phyloP scores from a whole-genome alignment of 805 yeast species.

The Spathaspora hagerdaliae region DNA sequence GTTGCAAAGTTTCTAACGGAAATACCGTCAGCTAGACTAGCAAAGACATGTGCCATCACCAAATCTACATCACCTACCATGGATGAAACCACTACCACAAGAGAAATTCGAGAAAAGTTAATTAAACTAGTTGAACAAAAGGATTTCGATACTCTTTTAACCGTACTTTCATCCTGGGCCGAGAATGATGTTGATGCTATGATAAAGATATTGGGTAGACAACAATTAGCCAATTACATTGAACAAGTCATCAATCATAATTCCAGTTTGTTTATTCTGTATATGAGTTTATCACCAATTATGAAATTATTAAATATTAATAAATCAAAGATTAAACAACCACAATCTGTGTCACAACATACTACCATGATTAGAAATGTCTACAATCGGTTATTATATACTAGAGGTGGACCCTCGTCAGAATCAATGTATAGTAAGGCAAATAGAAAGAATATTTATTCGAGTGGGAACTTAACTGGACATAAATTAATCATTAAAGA shows the following conservation, averaged over 20 bases:
- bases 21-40: conserved; percentile 6
- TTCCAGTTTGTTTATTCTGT: not conserved
- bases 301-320: conserved; percentile 1
- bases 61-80: not conserved
- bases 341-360: conserved; percentile 11
- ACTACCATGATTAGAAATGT: conserved; percentile 16
- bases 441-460: conserved; percentile 14
- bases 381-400: conserved; percentile 21
- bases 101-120: conserved; percentile 1
- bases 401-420: conserved; percentile 1
- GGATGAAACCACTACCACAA: not conserved
- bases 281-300: conserved; percentile 4
- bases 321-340: not conserved
- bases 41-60: conserved; percentile 2
- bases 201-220: conserved; percentile 3
- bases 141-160: conserved; percentile 1
- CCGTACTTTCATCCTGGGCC: conserved; percentile 4
- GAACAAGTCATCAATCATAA: not conserved
- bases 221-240: conserved; percentile 4
- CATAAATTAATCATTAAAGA: conserved; percentile 20
- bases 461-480: conserved; percentile 10
- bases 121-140: conserved; percentile 2
- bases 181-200: conserved; percentile 1
- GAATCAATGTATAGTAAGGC: conserved; percentile 17
- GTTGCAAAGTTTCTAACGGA: not conserved